A percentile compares a stretch with the other conserved stretches of the same genome.
Evolutionary conservation across 352 stramenopile genomes (phyloP).

Genomic region (Globisporangium nunn): DNA sequence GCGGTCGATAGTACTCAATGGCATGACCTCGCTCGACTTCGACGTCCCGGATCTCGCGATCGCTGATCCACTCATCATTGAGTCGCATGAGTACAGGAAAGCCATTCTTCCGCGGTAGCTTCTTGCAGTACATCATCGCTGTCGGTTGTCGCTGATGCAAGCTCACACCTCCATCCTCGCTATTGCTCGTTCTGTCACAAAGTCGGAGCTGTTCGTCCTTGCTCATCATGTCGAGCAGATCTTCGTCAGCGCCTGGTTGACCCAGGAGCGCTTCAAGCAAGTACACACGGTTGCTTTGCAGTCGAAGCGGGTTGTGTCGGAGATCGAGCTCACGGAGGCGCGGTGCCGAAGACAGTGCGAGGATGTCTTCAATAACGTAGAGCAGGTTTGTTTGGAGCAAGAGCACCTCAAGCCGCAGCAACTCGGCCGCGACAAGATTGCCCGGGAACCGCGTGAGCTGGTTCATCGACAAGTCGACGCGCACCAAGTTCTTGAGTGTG

Average conservation of each 20-base stretch:
- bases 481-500: conserved; percentile 40
- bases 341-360: conserved; percentile 33
- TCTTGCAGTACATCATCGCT: conserved; percentile 26
- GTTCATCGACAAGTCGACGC: conserved; percentile 57
- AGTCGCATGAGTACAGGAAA: conserved; percentile 64
- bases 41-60: conserved; percentile 37
- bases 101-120: conserved; percentile 34
- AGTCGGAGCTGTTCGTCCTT: conserved; percentile 32
- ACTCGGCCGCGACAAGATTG: conserved; percentile 22
- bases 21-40: conserved; percentile 35
- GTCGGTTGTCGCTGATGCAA: background rate
- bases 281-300: conserved; percentile 64
- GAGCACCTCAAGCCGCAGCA: conserved; percentile 47
- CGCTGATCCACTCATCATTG: conserved; percentile 56
- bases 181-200: background rate
- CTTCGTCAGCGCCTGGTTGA: conserved; percentile 19
- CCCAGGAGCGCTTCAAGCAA: conserved; percentile 52
- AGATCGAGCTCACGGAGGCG: conserved; percentile 56
- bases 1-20: conserved; percentile 37
- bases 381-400: conserved; percentile 47
- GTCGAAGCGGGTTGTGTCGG: conserved; percentile 43
- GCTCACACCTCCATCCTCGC: too few relatives aligned
- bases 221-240: conserved; percentile 29
- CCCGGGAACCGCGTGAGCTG: conserved; percentile 54
- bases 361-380: conserved; percentile 54